Conservation (phyloP, 208 protist species). For the Crithidia bombi region DNA sequence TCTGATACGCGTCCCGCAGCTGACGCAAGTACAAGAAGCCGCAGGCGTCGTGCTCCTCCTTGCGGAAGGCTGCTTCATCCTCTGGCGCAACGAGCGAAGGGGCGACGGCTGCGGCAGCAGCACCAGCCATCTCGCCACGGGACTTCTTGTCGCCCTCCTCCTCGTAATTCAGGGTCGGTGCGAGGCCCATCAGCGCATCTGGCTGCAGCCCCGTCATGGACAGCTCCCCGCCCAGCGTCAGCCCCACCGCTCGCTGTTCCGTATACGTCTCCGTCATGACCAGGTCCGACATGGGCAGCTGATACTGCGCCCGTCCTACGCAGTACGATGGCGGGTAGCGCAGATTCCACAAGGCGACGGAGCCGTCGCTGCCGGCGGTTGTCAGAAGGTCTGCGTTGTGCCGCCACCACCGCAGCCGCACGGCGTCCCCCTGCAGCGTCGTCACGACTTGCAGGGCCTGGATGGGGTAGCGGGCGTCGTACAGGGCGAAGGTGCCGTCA, state of each 20-base stretch:
- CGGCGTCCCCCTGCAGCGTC: conserved; percentile 77
- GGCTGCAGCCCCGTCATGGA: conserved; percentile 40
- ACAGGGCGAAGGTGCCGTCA: conserved; percentile 76
- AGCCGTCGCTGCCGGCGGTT: conserved; percentile 79
- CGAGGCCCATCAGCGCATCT: conserved; percentile 56
- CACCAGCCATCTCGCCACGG: neutral
- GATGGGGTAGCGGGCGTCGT: conserved; percentile 69
- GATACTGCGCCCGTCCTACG: conserved; percentile 77
- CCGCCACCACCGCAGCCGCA: conserved; percentile 64
- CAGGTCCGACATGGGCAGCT: conserved; percentile 54
- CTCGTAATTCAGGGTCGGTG: conserved; percentile 27
- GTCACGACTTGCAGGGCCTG: conserved; percentile 60
- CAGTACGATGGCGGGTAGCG: conserved; percentile 76
- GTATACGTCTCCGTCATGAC: conserved; percentile 59
- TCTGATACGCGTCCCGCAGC: conserved; percentile 59
- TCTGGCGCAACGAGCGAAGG: conserved; percentile 4
- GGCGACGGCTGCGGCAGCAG: neutral
- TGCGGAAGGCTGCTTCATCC: conserved; percentile 31
- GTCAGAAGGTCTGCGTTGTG: conserved; percentile 77
- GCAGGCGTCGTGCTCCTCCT: conserved; percentile 50
- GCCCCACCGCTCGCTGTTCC: conserved; percentile 69
- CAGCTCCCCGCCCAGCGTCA: conserved; percentile 68
- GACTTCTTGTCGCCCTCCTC: conserved; percentile 5
- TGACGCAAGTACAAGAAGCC: conserved; percentile 69
- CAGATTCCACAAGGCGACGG: conserved; percentile 82